A percentile compares a stretch with the other conserved stretches of the same genome.
These are phyloP conservation scores for Casuarina cunninghamiana DNA, from an alignment of 306 rosid species.

Conservation along the genomic window DNA sequence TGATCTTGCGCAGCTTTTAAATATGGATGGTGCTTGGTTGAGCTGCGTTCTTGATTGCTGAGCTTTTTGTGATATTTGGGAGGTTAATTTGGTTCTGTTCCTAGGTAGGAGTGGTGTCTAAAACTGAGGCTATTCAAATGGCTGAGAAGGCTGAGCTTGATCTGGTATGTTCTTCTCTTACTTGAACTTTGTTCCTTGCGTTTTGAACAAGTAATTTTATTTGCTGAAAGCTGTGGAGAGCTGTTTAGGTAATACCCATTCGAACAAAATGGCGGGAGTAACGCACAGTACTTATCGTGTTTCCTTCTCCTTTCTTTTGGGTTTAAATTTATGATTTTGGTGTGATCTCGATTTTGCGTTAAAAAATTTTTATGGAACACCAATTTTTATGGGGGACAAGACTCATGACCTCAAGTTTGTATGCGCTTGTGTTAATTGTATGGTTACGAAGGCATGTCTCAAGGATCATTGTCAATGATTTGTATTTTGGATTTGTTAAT, in stretches of 20 bases:
- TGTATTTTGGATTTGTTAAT: neutral
- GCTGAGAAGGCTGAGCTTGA: constrained; percentile 84
- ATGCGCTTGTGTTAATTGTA: neutral
- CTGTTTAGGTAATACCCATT: neutral
- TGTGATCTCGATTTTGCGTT: too few relatives aligned
- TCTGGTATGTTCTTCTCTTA: constrained; percentile 47
- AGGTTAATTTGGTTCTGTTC: constrained; percentile 11
- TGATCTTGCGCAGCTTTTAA: neutral
- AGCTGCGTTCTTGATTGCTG: neutral
- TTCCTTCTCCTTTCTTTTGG: too few relatives aligned
- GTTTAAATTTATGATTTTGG: too few relatives aligned
- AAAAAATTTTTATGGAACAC: too few relatives aligned
- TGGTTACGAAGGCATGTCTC: neutral
- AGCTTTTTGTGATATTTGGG: constrained; percentile 8
- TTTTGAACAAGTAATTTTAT: neutral
- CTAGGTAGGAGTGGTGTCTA: constrained; percentile 83
- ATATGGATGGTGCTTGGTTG: neutral
- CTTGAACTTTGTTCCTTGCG: neutral
- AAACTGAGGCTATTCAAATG: constrained; percentile 63
- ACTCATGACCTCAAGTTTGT: neutral
- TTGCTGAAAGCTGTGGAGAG: neutral
- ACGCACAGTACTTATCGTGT: too few relatives aligned
- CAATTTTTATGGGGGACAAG: neutral
- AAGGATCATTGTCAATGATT: neutral
- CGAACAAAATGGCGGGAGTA: too few relatives aligned